phyloP scores from a whole-genome alignment of 2,329 filamentous ascomycete species.

The Ustulina deusta region DNA sequence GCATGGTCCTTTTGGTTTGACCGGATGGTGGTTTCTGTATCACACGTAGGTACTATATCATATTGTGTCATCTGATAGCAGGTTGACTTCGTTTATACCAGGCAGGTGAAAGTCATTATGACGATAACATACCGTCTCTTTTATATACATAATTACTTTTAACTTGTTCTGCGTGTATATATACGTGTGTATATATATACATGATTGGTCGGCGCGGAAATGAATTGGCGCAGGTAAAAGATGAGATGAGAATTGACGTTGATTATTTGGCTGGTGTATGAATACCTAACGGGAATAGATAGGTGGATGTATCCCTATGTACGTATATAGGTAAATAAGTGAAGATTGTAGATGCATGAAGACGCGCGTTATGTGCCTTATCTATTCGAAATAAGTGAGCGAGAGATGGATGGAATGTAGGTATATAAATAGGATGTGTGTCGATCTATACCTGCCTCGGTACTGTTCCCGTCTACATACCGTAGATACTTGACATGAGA shows the following conservation, averaged over 20 bases:
- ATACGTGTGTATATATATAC: neutral
- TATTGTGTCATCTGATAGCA: conserved; percentile 13
- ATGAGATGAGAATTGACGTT: neutral
- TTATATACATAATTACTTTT: neutral
- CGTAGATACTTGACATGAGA: neutral
- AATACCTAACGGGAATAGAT: no score
- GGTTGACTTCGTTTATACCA: conserved; percentile 19
- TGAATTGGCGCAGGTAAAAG: neutral
- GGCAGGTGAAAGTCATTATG: neutral
- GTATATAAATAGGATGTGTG: no score
- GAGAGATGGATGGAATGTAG: no score
- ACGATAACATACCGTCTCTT: neutral
- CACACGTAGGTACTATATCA: conserved; percentile 1
- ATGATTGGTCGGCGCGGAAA: neutral
- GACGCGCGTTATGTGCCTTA: no score
- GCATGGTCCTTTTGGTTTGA: conserved; percentile 5
- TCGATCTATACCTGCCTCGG: no score
- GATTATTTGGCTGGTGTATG: neutral
- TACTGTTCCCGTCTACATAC: no score
- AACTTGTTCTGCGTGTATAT: neutral
- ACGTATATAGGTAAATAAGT: no score
- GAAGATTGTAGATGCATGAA: no score
- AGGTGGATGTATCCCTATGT: no score
- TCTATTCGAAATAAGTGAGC: no score
- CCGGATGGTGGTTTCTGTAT: conserved; percentile 10